A percentile compares a stretch with the other conserved stretches of the same genome.
Conservation (phyloP, 1,139 yeast genomes). For the Candida albicans region DNA sequence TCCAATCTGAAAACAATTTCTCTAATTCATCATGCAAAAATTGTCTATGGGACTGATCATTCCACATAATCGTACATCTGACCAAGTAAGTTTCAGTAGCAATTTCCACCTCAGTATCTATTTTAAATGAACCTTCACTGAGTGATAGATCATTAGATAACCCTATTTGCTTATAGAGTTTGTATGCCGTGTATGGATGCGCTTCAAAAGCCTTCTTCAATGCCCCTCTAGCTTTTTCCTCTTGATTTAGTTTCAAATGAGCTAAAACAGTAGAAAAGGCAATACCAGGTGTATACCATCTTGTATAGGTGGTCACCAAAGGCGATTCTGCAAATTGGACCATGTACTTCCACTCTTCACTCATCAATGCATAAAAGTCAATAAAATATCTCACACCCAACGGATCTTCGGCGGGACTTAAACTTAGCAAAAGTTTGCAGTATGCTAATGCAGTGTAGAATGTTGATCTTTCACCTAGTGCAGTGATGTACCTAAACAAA, state of each 20-base stretch:
- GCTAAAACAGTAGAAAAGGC: constrained; percentile 70
- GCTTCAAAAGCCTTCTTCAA: constrained; percentile 51
- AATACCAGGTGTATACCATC: constrained; percentile 76
- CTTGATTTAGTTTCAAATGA: constrained; percentile 40
- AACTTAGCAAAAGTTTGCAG: constrained; percentile 65
- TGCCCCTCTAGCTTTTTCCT: constrained; percentile 45
- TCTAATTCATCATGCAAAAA: constrained; percentile 46
- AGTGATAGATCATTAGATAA: constrained; percentile 21
- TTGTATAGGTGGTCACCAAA: constrained; percentile 53
- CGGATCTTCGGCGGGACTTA: constrained; percentile 82
- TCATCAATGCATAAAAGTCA: constrained; percentile 72
- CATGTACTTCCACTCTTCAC: constrained; percentile 65
- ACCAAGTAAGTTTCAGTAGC: constrained; percentile 54
- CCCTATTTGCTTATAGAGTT: constrained; percentile 46
- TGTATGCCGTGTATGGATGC: constrained; percentile 62
- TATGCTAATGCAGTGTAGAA: constrained; percentile 74
- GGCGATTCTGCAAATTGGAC: constrained; percentile 56
- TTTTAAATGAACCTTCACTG: constrained; percentile 23
- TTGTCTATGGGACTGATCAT: constrained; percentile 41
- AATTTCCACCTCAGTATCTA: constrained; percentile 29
- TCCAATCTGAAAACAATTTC: constrained; percentile 7
- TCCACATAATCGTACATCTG: constrained; percentile 52
- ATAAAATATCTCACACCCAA: constrained; percentile 80
- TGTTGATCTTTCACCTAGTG: constrained; percentile 76
- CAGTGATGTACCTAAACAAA: constrained; percentile 68